Percentiles rank a stretch among this genome's conserved stretches.
These are phyloP conservation scores for Ogataea zsoltii DNA, from an alignment of 805 yeast species.

Conservation along the genomic window DNA sequence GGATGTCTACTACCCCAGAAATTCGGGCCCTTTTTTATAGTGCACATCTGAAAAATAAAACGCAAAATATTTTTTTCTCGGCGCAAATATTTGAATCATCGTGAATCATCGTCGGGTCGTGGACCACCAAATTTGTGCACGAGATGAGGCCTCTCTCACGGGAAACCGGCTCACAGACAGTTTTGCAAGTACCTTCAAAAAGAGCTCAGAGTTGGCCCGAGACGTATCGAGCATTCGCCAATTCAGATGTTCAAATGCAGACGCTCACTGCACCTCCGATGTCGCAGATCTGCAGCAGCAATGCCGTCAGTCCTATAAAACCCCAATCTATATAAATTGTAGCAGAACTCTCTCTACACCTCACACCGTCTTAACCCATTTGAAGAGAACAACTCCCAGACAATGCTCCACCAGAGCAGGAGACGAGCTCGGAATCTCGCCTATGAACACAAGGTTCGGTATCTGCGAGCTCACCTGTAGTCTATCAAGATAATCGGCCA, in stretches of 20 bases:
- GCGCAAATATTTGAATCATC: constrained; percentile 16
- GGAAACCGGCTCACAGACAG: too few species aligned
- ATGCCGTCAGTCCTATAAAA: too few species aligned
- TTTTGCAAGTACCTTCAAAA: too few species aligned
- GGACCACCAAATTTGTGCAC: background rate
- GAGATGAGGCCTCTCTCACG: background rate
- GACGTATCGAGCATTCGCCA: too few species aligned
- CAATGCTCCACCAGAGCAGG: constrained; percentile 20
- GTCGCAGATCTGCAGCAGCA: too few species aligned
- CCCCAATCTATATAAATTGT: too few species aligned
- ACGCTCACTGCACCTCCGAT: too few species aligned
- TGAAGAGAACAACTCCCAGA: constrained; percentile 24
- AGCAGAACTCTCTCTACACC: too few species aligned
- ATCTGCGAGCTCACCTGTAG: constrained; percentile 23
- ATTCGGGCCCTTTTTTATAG: background rate
- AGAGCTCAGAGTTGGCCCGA: too few species aligned
- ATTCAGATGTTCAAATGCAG: too few species aligned
- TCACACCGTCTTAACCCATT: background rate
- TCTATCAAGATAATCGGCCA: constrained; percentile 14
- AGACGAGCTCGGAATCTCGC: constrained; percentile 14
- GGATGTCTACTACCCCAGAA: background rate
- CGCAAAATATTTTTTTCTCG: constrained; percentile 5
- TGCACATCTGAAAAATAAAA: background rate
- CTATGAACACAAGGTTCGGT: constrained; percentile 25
- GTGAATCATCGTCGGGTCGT: constrained; percentile 7